A percentile compares a stretch with the other conserved stretches of the same genome.
Conservation (phyloP, 2,329 filamentous ascomycete species). For the Myriosclerotinia scirpicola region DNA sequence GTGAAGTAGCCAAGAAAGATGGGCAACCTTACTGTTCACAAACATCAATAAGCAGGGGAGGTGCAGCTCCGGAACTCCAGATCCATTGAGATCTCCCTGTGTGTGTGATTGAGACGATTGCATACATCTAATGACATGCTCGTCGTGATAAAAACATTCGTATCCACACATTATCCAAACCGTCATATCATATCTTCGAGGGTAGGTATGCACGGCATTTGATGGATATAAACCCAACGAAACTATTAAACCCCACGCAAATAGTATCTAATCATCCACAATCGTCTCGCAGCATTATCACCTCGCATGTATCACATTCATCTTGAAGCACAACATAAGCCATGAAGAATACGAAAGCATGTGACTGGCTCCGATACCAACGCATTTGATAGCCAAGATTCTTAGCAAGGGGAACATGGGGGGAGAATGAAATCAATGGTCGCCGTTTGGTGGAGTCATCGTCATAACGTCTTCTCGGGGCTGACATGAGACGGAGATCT, state of each 20-base stretch:
- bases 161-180: conserved; percentile 3
- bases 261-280: conserved; percentile 7
- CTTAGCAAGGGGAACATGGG: background rate
- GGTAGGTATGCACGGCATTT: background rate
- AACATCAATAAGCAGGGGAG: background rate
- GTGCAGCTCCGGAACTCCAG: background rate
- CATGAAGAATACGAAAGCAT: background rate
- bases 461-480: background rate
- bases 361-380: background rate
- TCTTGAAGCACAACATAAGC: background rate
- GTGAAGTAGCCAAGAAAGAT: conserved; percentile 4
- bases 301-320: conserved; percentile 2
- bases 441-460: background rate
- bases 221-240: background rate
- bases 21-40: conserved; percentile 3
- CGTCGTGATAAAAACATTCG: background rate
- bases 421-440: background rate
- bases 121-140: background rate
- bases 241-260: background rate
- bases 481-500: background rate
- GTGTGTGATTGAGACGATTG: background rate
- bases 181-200: background rate
- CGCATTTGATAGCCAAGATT: too few relatives aligned
- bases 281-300: conserved; percentile 8
- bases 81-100: background rate